phyloP scores from a whole-genome alignment of 176 grass and related monocot species.

The Saccharum spontaneum region DNA sequence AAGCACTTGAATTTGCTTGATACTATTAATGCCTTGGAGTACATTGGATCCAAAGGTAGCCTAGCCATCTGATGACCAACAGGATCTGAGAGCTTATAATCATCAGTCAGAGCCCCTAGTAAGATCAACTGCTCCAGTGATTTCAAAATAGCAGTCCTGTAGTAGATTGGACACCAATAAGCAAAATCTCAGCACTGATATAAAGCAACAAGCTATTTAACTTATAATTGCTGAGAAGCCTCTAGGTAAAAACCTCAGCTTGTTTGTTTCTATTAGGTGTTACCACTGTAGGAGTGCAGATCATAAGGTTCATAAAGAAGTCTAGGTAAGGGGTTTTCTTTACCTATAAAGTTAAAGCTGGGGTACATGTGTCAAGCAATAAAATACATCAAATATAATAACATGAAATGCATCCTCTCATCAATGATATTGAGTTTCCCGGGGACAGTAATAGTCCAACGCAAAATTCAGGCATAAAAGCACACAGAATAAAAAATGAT shows the following conservation, averaged over 20 bases:
- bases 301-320: neutral
- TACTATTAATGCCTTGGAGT: constrained; percentile 87
- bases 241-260: neutral
- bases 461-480: neutral
- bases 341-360: neutral
- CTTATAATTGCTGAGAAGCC: constrained; percentile 4
- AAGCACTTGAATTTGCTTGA: constrained; percentile 80
- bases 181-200: neutral
- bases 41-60: constrained; percentile 94
- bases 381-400: constrained; percentile 16
- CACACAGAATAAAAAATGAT: neutral
- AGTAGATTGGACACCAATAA: constrained; percentile 27
- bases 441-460: neutral
- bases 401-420: neutral
- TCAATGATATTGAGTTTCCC: neutral
- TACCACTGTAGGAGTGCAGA: neutral
- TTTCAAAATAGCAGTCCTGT: constrained; percentile 90
- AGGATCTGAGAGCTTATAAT: constrained; percentile 85
- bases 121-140: constrained; percentile 88
- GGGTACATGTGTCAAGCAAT: neutral
- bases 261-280: neutral
- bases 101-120: constrained; percentile 75
- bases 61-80: constrained; percentile 86
- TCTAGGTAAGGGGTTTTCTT: neutral
- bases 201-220: neutral